Evolutionary conservation across 2,329 filamentous ascomycete genomes (phyloP), one percentile per base, ranked within the genome.

Genomic region (Metarhizium album): DNA sequence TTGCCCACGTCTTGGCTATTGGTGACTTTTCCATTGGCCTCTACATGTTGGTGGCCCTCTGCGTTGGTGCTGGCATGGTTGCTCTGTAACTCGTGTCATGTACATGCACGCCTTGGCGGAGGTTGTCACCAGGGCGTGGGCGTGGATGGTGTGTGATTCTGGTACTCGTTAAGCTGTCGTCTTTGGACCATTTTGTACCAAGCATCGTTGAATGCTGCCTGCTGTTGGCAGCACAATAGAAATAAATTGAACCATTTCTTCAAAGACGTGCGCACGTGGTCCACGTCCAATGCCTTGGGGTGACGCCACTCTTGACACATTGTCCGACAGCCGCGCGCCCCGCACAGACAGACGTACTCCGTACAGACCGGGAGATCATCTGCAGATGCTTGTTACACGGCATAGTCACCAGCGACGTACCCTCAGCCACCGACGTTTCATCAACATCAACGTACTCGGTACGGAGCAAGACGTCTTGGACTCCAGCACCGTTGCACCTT

Each of bases 51-150:
- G 71, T 75, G n/a, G 76, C 77, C 35, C 70, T 74, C 63, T 70
- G 66, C 47, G 71, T 71, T 14, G 78, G 78, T 59, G 76, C 72
- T 38, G 70, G 67, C 52, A 78, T 81, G 74, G 61, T 80, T 52
- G 62, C 72, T 54, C 61, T 81, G 66, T 81, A 77, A 73, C 57
- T 47, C 27, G 13, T 27, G 27, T n/a, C 16, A 23, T 29, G 27
- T 31, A 45, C 31, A 37, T 47, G 37, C 31, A 37, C 45, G 37
- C n/a, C 29, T 37, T 22, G 33, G 22, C 46, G 35, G 24, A 31
- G 43, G 14, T 42, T 45, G 46, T 57, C 51, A 43, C 11, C 11
- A 9, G 47, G 54, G 55, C 46, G 54, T 54, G 47, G 54, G 55
- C 46, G 54, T 54, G 54, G 49, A 57, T 53, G 52, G 53, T 53